A percentile compares a stretch with the other conserved stretches of the same genome.
Conservation (phyloP, 2,329 filamentous ascomycete genomes). For the Fusarium falciforme region DNA sequence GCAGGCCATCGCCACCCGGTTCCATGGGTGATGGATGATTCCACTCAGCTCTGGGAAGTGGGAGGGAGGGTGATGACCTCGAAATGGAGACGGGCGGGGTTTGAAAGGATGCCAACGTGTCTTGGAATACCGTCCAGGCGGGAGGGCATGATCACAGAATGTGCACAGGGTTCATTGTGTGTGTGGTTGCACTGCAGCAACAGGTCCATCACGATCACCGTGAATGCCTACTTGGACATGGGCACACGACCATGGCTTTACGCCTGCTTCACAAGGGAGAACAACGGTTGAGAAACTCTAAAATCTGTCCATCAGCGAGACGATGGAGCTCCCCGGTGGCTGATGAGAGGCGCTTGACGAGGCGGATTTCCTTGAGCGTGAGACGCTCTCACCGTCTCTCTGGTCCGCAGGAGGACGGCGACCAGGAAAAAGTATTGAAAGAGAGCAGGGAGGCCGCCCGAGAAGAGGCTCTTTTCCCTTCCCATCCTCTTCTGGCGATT, state of each 20-base stretch:
- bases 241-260: slow-evolving; percentile 10
- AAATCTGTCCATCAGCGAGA: neutral
- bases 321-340: neutral
- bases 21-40: neutral
- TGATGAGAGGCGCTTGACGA: neutral
- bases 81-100: neutral
- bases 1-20: neutral
- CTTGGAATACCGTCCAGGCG: slow-evolving; percentile 10
- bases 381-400: neutral
- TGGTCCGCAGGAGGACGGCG: slow-evolving; percentile 2
- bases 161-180: neutral
- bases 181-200: slow-evolving; percentile 30
- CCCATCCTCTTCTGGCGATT: neutral
- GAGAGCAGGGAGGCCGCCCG: slow-evolving; percentile 4
- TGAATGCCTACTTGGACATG: neutral
- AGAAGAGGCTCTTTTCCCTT: neutral
- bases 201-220: neutral
- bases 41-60: neutral
- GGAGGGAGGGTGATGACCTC: slow-evolving; percentile 8
- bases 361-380: neutral
- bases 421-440: neutral
- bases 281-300: neutral
- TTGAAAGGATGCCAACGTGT: slow-evolving; percentile 11
- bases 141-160: slow-evolving; percentile 8
- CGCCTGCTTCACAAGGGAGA: neutral